Percentiles rank a stretch among this genome's conserved stretches.
Evolutionary conservation across 306 rosid genomes (phyloP).

Genomic region (Trifolium subterraneum): DNA sequence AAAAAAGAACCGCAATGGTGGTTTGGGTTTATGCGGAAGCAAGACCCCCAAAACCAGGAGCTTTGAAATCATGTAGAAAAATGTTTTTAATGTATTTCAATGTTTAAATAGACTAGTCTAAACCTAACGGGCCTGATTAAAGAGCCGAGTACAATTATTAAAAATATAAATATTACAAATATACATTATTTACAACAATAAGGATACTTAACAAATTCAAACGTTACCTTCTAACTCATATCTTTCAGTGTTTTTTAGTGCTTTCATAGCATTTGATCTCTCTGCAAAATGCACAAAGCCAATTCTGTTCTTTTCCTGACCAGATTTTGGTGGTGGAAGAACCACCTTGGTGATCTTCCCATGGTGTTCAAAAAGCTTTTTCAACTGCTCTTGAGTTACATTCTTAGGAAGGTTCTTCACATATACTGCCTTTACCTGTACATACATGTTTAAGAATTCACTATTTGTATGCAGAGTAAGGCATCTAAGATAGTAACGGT

Average conservation of each 20-base stretch:
- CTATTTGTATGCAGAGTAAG: slow-evolving; percentile 27
- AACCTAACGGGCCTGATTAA: too few relatives aligned
- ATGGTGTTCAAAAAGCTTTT: slow-evolving; percentile 88
- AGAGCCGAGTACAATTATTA: too few relatives aligned
- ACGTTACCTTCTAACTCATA: slow-evolving; percentile 81
- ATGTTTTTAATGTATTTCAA: too few relatives aligned
- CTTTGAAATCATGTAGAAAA: too few relatives aligned
- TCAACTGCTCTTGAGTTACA: slow-evolving; percentile 91
- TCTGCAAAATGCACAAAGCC: slow-evolving; percentile 96
- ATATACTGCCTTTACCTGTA: slow-evolving; percentile 91
- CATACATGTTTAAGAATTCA: slow-evolving; percentile 32
- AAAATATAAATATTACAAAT: too few relatives aligned
- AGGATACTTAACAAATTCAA: slow-evolving; percentile 11
- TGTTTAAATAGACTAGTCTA: too few relatives aligned
- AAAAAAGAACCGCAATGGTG: too few relatives aligned
- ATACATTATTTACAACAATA: too few relatives aligned
- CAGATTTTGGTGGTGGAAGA: slow-evolving; percentile 88
- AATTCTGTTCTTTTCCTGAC: slow-evolving; percentile 88
- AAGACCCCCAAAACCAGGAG: too few relatives aligned
- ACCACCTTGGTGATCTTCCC: slow-evolving; percentile 97
- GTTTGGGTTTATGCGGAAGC: too few relatives aligned
- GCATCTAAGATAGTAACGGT: slow-evolving; percentile 33
- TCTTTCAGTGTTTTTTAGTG: slow-evolving; percentile 85
- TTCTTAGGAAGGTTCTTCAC: slow-evolving; percentile 88
- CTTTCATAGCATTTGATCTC: slow-evolving; percentile 93